Evolutionary conservation across 441 rosid species (phyloP).

Genomic region (Theobroma grandiflorum): DNA sequence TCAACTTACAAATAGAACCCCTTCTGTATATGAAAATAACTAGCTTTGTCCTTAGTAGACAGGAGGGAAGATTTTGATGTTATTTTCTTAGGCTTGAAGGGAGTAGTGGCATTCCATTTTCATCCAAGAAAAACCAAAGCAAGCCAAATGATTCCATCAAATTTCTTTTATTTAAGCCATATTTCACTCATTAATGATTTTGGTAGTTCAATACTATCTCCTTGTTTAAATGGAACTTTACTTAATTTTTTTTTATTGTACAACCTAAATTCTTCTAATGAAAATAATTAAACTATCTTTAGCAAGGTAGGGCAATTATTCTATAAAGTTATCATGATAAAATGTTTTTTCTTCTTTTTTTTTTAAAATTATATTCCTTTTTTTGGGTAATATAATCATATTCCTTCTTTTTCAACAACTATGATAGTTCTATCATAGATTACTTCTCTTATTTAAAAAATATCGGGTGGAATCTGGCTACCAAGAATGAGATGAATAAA

Average conservation of each 20-base stretch:
- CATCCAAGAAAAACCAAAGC: neutral
- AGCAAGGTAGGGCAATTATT: neutral
- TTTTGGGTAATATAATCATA: neutral
- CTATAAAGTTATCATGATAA: neutral
- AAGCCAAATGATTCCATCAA: neutral
- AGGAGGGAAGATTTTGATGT: neutral
- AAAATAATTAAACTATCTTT: neutral
- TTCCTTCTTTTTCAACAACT: neutral
- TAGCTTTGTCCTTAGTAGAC: neutral
- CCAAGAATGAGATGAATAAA: neutral
- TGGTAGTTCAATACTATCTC: neutral
- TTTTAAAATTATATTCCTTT: neutral
- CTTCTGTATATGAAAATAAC: neutral
- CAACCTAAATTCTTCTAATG: neutral
- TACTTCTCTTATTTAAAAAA: neutral
- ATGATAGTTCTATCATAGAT: neutral
- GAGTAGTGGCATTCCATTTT: neutral
- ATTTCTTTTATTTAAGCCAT: neutral
- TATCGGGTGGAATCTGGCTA: neutral
- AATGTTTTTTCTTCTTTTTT: neutral
- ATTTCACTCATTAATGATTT: neutral
- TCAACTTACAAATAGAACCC: neutral
- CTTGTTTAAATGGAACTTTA: neutral
- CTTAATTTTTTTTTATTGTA: neutral
- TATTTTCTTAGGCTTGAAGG: conserved; percentile 4